phyloP scores from a whole-genome alignment of 345 rosid species.

The Salix arbutifolia region DNA sequence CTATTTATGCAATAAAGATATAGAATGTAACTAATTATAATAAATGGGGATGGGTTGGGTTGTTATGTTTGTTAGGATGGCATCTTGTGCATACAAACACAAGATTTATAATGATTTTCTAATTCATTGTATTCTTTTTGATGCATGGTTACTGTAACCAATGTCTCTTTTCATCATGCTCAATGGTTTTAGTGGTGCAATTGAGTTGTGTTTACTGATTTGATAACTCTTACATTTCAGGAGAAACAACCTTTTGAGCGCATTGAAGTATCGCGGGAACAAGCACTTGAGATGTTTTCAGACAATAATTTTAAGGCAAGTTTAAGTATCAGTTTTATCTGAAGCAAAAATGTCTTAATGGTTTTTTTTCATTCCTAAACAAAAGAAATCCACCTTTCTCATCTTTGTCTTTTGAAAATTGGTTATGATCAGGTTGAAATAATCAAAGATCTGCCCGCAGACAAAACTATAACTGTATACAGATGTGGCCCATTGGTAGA shows the following conservation, averaged over 20 bases:
- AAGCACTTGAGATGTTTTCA: constrained; percentile 85
- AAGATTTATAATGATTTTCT: neutral
- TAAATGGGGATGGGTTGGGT: neutral
- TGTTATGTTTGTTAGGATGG: neutral
- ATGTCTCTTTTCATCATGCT: neutral
- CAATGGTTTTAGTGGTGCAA: neutral
- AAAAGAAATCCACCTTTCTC: neutral
- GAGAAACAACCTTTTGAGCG: constrained; percentile 92
- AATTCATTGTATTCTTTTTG: neutral
- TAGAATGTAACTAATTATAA: neutral
- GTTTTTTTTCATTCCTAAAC: constrained; percentile 12
- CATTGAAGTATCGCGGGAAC: constrained; percentile 85
- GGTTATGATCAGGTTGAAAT: constrained; percentile 68
- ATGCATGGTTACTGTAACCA: neutral
- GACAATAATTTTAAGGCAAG: constrained; percentile 86
- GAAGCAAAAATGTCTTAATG: neutral
- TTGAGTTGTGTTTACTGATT: neutral
- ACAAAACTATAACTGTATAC: constrained; percentile 91
- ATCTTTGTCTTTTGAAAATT: neutral
- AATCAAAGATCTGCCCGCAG: constrained; percentile 75
- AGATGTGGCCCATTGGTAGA: constrained; percentile 97
- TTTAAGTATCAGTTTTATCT: constrained; percentile 8
- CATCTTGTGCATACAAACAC: neutral
- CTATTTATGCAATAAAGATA: neutral
- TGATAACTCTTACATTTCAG: constrained; percentile 28